Conservation (phyloP, 352 stramenopile species). For the Pythium sp. region DNA sequence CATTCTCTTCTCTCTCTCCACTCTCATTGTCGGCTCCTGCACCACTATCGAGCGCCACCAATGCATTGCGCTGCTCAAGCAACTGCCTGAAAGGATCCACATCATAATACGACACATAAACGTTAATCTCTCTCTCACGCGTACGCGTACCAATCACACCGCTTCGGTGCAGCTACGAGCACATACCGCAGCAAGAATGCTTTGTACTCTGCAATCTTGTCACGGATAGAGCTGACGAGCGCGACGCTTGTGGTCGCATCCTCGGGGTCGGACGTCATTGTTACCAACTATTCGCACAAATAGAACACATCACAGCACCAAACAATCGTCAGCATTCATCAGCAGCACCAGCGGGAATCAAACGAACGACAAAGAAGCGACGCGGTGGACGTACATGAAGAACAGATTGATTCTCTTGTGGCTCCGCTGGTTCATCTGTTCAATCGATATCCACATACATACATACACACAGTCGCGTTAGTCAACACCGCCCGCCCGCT, state of each 20-base stretch:
- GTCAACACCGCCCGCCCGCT: not conserved
- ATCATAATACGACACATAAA: not conserved
- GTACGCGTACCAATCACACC: slow-evolving; percentile 1
- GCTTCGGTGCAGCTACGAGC: not conserved
- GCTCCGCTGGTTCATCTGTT: slow-evolving; percentile 26
- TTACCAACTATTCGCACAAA: slow-evolving; percentile 43
- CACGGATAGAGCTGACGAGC: slow-evolving; percentile 51
- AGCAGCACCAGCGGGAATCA: not conserved
- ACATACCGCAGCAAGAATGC: slow-evolving; percentile 62
- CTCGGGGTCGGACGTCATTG: slow-evolving; percentile 46
- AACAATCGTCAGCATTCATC: slow-evolving; percentile 5
- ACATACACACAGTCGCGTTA: not conserved
- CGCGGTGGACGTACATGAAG: slow-evolving; percentile 22
- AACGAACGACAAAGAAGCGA: not conserved
- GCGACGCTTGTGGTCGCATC: slow-evolving; percentile 28
- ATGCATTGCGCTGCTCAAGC: slow-evolving; percentile 46
- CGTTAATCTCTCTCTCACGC: slow-evolving; percentile 2
- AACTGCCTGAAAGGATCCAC: slow-evolving; percentile 42
- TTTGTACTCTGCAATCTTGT: slow-evolving; percentile 75
- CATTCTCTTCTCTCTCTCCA: slow-evolving; percentile 9
- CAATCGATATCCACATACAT: not conserved
- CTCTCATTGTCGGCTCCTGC: slow-evolving; percentile 19
- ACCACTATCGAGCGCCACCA: slow-evolving; percentile 30
- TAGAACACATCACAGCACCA: slow-evolving; percentile 4
- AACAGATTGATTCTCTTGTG: slow-evolving; percentile 16